Percentiles rank a stretch among this genome's conserved stretches.
phyloP scores from a whole-genome alignment of 2,329 filamentous ascomycete genomes.

The Aspergillus sp. region DNA sequence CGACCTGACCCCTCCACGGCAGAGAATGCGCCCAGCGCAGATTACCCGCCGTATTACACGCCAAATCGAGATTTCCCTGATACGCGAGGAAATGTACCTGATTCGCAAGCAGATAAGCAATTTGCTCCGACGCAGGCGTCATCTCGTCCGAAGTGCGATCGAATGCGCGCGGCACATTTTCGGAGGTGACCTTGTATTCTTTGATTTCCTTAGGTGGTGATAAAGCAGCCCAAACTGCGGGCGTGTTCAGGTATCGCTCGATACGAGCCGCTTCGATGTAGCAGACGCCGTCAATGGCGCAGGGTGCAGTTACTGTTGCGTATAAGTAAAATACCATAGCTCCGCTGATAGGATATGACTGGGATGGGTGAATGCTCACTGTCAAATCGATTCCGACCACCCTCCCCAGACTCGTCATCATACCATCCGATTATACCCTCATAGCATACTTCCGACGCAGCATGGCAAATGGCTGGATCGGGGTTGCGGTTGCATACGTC shows the following conservation, averaged over 20 bases:
- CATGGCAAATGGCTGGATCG: conserved; percentile 23
- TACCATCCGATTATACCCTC: conserved; percentile 18
- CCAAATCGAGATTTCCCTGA: conserved; percentile 29
- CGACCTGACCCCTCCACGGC: conserved; percentile 27
- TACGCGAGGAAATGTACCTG: conserved; percentile 25
- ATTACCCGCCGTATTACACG: conserved; percentile 30
- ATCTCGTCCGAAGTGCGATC: conserved; percentile 16
- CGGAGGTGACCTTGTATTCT: conserved; percentile 15
- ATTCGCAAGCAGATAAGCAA: conserved; percentile 15
- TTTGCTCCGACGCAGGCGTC: conserved; percentile 3
- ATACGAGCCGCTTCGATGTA: conserved; percentile 20
- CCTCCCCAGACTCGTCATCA: conserved; percentile 22
- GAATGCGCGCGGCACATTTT: conserved; percentile 16
- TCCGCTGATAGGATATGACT: background rate
- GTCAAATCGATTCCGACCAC: conserved; percentile 28
- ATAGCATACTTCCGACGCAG: conserved; percentile 20
- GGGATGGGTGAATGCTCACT: conserved; percentile 16
- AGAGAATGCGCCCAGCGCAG: conserved; percentile 27
- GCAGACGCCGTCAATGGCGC: conserved; percentile 24
- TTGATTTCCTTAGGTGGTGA: conserved; percentile 16
- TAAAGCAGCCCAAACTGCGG: conserved; percentile 21
- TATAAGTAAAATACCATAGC: background rate
- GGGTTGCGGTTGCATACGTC: conserved; percentile 34
- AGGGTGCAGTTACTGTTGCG: conserved; percentile 22
- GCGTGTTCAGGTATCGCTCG: conserved; percentile 24